Percentiles rank a stretch among this genome's conserved stretches.
Conservation (phyloP, 306 rosid species). For the Hippophae rhamnoides region DNA sequence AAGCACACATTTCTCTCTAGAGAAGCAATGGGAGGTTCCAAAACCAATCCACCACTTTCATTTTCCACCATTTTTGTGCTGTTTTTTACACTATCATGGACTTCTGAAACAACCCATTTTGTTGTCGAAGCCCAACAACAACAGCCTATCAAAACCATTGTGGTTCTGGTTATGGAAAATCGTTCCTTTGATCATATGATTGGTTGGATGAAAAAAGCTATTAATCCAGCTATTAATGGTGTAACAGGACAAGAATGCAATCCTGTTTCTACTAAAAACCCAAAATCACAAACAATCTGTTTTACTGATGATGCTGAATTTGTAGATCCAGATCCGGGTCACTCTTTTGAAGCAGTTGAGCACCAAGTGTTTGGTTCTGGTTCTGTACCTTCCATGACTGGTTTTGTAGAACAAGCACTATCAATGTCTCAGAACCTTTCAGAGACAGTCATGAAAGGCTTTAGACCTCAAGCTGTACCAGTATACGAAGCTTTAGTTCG, state of each 20-base stretch:
- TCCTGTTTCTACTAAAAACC: constrained; percentile 45
- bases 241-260: constrained; percentile 83
- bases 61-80: constrained; percentile 28
- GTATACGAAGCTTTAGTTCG: constrained; percentile 55
- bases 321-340: constrained; percentile 96
- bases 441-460: constrained; percentile 82
- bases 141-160: constrained; percentile 64
- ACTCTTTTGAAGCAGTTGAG: constrained; percentile 65
- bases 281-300: constrained; percentile 40
- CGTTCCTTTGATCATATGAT: constrained; percentile 82
- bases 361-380: constrained; percentile 71
- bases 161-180: constrained; percentile 79
- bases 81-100: constrained; percentile 33
- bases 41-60: constrained; percentile 7
- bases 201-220: constrained; percentile 82
- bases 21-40: constrained; percentile 10
- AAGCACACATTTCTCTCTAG: constrained; percentile 5
- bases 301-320: constrained; percentile 74
- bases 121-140: constrained; percentile 28
- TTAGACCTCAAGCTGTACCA: constrained; percentile 62
- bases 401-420: constrained; percentile 76
- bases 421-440: constrained; percentile 62
- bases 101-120: constrained; percentile 18
- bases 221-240: constrained; percentile 57
- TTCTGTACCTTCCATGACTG: constrained; percentile 67